phyloP scores from a whole-genome alignment of 2,329 filamentous ascomycete genomes.

The Tricladium varicosporioides region DNA sequence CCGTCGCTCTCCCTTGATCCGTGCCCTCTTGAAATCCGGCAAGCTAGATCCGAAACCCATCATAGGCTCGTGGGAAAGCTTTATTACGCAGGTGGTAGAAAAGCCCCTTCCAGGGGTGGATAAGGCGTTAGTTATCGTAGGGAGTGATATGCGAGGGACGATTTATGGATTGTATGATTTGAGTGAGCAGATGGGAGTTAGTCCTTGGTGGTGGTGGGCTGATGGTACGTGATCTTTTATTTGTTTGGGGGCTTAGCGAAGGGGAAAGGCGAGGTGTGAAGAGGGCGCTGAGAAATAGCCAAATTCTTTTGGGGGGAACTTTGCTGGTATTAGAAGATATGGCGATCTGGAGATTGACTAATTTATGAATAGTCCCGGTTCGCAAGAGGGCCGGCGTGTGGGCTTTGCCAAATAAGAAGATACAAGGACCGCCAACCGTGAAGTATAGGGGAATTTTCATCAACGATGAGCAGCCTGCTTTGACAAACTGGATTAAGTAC shows the following conservation, averaged over 20 bases:
- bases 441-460: conserved; percentile 60
- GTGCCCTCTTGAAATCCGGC: conserved; percentile 51
- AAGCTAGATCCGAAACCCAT: conserved; percentile 58
- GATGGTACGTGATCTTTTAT: conserved; percentile 33
- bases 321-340: too few species aligned
- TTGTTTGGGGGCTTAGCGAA: too few species aligned
- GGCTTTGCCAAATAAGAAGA: conserved; percentile 36
- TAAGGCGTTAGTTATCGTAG: conserved; percentile 64
- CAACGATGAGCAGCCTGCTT: conserved; percentile 58
- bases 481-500: conserved; percentile 60
- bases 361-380: conserved; percentile 37
- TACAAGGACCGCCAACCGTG: conserved; percentile 50
- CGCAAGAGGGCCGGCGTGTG: conserved; percentile 31
- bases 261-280: too few species aligned
- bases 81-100: conserved; percentile 56
- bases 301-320: too few species aligned
- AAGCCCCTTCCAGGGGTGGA: conserved; percentile 54
- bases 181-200: conserved; percentile 72
- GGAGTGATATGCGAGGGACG: conserved; percentile 62
- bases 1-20: conserved; percentile 61
- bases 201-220: conserved; percentile 60
- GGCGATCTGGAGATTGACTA: too few species aligned
- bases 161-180: conserved; percentile 72
- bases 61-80: conserved; percentile 68
- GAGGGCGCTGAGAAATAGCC: too few species aligned